Percentiles rank a stretch among this genome's conserved stretches.
These are phyloP conservation scores for Tripidium arundinaceum DNA, from an alignment of 202 grass and related monocot species.

Conservation along the genomic window DNA sequence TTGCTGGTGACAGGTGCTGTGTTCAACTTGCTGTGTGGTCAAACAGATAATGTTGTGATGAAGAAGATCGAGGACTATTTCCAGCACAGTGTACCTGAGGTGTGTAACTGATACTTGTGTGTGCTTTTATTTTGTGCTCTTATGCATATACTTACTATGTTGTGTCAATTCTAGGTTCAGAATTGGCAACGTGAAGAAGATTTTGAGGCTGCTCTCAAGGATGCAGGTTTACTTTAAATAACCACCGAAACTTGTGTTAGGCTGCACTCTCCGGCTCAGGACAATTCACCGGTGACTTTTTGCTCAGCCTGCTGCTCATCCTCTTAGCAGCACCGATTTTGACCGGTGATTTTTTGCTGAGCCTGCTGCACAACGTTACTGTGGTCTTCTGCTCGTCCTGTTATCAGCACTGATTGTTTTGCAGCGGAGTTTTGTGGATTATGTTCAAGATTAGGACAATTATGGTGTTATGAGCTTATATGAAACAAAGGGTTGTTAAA, in stretches of 20 bases:
- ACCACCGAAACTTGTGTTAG: neutral
- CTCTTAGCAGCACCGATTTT: neutral
- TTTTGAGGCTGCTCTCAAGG: slow-evolving; percentile 89
- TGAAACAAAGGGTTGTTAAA: neutral
- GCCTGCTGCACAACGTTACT: neutral
- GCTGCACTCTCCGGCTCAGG: neutral
- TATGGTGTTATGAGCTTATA: slow-evolving; percentile 9
- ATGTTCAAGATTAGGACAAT: neutral
- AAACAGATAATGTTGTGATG: slow-evolving; percentile 65
- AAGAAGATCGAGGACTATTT: slow-evolving; percentile 88
- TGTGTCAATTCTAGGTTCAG: slow-evolving; percentile 42
- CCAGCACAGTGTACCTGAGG: slow-evolving; percentile 62
- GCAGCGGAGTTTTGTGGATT: slow-evolving; percentile 28
- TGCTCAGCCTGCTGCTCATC: neutral
- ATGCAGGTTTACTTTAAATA: slow-evolving; percentile 66
- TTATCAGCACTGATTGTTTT: slow-evolving; percentile 1
- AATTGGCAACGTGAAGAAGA: slow-evolving; percentile 80
- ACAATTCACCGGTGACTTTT: neutral
- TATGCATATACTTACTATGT: neutral
- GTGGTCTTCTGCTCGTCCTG: neutral
- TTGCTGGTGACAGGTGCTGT: slow-evolving; percentile 70
- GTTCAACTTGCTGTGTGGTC: slow-evolving; percentile 81
- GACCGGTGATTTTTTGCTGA: neutral
- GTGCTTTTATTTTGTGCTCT: neutral
- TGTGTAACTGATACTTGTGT: slow-evolving; percentile 8